Evolutionary conservation across 306 rosid species (phyloP), one percentile per base, ranked within the genome.

Genomic region (Gastrolobium bilobum): DNA sequence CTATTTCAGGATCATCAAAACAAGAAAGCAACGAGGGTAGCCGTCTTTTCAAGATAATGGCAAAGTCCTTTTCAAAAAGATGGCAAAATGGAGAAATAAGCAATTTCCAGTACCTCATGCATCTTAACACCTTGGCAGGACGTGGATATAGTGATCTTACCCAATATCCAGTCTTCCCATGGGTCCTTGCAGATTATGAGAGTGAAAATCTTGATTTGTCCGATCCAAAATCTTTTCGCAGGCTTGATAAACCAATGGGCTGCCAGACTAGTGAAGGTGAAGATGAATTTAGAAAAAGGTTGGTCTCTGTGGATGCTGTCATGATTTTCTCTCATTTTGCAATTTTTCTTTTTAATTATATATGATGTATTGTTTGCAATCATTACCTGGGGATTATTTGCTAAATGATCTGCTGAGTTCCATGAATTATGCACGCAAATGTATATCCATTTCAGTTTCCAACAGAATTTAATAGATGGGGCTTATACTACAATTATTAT

Each of bases 121-220:
- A 93, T 88, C 98, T 96, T 59, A 96, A 96, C 79, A 96, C 99
- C 73, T 90, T 93, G 88, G 99, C 99, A n/a, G 99, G 99, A 50
- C 99, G 99, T 61, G 99, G 99, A 48, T 96, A 96, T 84, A 96
- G 97, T 80, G 99, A 96, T 87, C 98, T 96, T 78, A 96, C 99
- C 59, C 99, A 96, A 73, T 96, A 93, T 84, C 99, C 99, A 47
- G 99, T 96, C 76, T 96, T 96, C 75, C 99, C 99, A 39, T 96
- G 99, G 99, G 93, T 93, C 75, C 96, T 96, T 84, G 90, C 98
- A 33, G 97, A 96, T 84, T 96, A 96, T 84, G 98, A 90, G 62
- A 93, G 98, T 88, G 94, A 91, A 82, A 87, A 81, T 84, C 88
- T 96, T 65, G 93, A 96, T 76, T 79, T 96, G 4, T 79, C 82